Conservation (phyloP, 768 basidiomycete genomes). For the Mycena venus region DNA sequence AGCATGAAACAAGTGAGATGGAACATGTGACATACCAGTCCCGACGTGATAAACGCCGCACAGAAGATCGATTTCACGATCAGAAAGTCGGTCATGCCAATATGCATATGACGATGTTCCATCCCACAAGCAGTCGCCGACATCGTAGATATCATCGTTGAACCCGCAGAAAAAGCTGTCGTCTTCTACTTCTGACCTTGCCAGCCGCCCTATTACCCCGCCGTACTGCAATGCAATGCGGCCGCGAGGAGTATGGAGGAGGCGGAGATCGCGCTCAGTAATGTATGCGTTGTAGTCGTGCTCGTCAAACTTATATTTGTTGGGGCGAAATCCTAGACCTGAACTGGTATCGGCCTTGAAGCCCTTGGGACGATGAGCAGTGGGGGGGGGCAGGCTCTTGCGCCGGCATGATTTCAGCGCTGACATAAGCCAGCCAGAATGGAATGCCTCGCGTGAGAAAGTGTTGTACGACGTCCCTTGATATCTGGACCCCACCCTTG, state of each 20-base stretch:
- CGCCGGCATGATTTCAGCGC: background rate
- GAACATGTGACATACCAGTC: background rate
- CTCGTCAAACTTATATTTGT: no score
- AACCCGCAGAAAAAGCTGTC: background rate
- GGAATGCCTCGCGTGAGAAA: background rate
- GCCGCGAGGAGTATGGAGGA: constrained; percentile 10
- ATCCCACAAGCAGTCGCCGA: constrained; percentile 1
- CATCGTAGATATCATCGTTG: background rate
- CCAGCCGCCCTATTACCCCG: background rate
- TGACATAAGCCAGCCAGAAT: background rate
- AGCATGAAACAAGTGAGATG: background rate
- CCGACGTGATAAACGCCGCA: background rate
- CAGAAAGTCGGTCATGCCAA: background rate
- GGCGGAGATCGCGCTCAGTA: background rate
- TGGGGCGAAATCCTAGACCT: no score
- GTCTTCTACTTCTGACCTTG: background rate
- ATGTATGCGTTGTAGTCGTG: background rate
- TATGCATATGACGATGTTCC: background rate
- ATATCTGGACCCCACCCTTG: constrained; percentile 4
- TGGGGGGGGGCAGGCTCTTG: background rate
- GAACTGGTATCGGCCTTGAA: no score
- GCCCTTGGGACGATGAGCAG: background rate
- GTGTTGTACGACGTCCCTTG: background rate
- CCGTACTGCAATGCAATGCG: constrained; percentile 8
- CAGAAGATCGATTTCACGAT: background rate